Base-by-base conservation (phyloP, 495 filamentous ascomycete species). In the Parathielavia appendiculata region DNA sequence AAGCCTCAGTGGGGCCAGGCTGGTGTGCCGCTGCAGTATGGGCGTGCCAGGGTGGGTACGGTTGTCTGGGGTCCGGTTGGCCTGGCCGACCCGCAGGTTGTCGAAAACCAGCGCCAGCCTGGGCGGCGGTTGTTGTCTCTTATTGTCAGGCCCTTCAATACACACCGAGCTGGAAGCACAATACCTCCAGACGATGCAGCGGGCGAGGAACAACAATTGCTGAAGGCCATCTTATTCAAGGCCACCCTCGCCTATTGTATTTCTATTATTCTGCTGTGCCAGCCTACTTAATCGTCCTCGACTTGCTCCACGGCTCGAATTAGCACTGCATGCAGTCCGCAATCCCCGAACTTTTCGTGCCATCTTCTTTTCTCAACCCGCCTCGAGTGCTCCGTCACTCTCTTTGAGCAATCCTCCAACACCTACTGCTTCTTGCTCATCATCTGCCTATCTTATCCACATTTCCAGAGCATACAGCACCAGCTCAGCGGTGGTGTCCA, bases 1-100 rank as follows among this genome's bases (percentile, higher is more conserved):
- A 67, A 65, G 67, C 54, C 60, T 64, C 64, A 59, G 62, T 65
- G 67, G 64, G 35, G 51, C 61, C 58, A 41, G 32, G 54, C 57
- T 56, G 36, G 57, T 17, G 46, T 39, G 19, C 30, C 48, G 23
- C 40, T 55, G 52, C 54, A 48, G 41, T n/a, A 17, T 20, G 47
- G 26, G 47, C 23, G 47, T 13, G 38, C 47, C 46, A 40, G 55
- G 55, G 46, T 51, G 38, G 56, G 47, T 23, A n/a, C 30, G 47
- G 35, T 17, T 16, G 36, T 14, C 0, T 6, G 54, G 54, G 48
- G 34, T 50, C 51, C 35, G 43, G 54, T 48, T 57, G 54, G 54
- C 23, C 48, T 47, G 38, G 39, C 19, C 19, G 40, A 30, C 32
- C 30, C 39, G 16, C 26, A 10, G 41, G 26, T 19, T 39, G 57